Evolutionary conservation across 1,284 basidiomycete genomes (phyloP).

Genomic region (Ustilago trichophora): DNA sequence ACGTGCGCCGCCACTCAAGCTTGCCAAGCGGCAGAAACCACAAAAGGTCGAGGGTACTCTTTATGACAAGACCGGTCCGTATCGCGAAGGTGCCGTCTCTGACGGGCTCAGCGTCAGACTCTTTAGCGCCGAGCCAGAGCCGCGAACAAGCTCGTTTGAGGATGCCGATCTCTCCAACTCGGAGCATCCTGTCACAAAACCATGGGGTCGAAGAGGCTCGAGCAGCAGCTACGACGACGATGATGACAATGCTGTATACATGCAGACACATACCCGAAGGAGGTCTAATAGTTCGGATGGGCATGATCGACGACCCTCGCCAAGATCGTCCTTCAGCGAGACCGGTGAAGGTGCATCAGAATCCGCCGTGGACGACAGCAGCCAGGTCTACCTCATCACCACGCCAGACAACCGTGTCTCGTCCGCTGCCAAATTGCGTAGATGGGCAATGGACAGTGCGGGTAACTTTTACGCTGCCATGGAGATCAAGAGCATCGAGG

Average conservation of each 20-base stretch:
- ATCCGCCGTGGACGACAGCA: slow-evolving; percentile 15
- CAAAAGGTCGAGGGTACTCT: slow-evolving; percentile 62
- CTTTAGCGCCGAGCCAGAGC: slow-evolving; percentile 38
- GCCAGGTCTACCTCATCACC: slow-evolving; percentile 60
- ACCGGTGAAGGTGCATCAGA: not conserved
- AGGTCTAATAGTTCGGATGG: slow-evolving; percentile 25
- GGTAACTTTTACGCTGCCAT: slow-evolving; percentile 65
- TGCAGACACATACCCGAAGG: slow-evolving; percentile 7
- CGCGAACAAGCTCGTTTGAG: slow-evolving; percentile 24
- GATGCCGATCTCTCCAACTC: slow-evolving; percentile 37
- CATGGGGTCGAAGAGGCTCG: slow-evolving; percentile 34
- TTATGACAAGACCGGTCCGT: slow-evolving; percentile 61
- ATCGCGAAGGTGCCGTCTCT: slow-evolving; percentile 59
- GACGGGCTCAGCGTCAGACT: slow-evolving; percentile 64
- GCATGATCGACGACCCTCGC: slow-evolving; percentile 16
- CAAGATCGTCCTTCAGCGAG: slow-evolving; percentile 21
- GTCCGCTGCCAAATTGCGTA: slow-evolving; percentile 60
- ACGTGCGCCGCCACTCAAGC: slow-evolving; percentile 41
- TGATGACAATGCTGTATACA: slow-evolving; percentile 28
- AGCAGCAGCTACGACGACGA: slow-evolving; percentile 27
- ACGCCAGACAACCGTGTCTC: slow-evolving; percentile 65
- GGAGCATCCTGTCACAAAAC: slow-evolving; percentile 41
- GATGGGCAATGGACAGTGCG: slow-evolving; percentile 64
- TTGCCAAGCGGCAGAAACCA: slow-evolving; percentile 47
- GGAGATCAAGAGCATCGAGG: slow-evolving; percentile 65